phyloP scores from a whole-genome alignment of 257 asterid genomes.

The Rhazya stricta region DNA sequence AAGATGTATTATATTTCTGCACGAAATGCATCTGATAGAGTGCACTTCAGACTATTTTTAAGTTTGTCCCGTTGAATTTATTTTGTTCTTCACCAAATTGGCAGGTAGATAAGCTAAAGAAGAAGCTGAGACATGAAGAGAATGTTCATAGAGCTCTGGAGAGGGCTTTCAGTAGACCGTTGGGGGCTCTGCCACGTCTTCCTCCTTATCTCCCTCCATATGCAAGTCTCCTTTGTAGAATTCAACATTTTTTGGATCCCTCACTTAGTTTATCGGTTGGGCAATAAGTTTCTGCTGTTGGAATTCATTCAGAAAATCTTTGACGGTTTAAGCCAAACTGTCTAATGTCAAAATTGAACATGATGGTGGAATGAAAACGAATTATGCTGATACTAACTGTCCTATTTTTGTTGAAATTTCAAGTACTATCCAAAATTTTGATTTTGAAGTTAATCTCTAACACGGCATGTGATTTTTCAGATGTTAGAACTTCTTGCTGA shows the following conservation, averaged over 20 bases:
- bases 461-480: constrained; percentile 29
- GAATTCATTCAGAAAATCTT: neutral
- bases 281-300: neutral
- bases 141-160: constrained; percentile 80
- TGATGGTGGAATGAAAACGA: neutral
- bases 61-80: neutral
- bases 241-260: neutral
- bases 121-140: constrained; percentile 79
- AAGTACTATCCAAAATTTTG: neutral
- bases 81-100: constrained; percentile 13
- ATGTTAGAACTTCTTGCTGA: constrained; percentile 90
- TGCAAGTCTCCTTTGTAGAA: constrained; percentile 30
- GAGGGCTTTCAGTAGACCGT: constrained; percentile 79
- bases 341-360: neutral
- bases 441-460: neutral
- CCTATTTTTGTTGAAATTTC: neutral
- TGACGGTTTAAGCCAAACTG: neutral
- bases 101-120: constrained; percentile 87
- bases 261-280: neutral
- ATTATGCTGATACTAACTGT: neutral
- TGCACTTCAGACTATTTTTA: neutral
- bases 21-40: neutral
- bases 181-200: constrained; percentile 86
- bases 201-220: constrained; percentile 89
- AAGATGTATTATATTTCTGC: constrained; percentile 47